Evolutionary conservation across 345 rosid species (phyloP).

Genomic region (Eucalyptus marginata): DNA sequence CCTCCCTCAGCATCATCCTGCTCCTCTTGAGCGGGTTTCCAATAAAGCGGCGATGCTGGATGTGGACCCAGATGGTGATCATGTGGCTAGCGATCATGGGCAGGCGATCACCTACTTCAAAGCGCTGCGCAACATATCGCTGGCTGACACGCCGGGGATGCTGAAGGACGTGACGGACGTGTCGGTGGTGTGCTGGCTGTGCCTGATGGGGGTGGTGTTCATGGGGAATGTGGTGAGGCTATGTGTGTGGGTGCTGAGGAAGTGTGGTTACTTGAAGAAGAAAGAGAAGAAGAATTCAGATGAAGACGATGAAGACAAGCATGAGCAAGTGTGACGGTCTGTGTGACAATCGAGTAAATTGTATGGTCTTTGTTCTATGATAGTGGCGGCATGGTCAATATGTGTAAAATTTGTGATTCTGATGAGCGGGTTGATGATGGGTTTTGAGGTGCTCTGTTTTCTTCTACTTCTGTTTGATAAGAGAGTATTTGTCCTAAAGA

Average conservation of each 20-base stretch:
- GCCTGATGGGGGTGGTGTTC: background rate
- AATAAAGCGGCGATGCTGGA: background rate
- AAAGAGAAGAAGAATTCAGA: background rate
- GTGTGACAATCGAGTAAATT: background rate
- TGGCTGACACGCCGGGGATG: background rate
- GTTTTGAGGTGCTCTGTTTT: background rate
- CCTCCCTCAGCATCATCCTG: constrained; percentile 8
- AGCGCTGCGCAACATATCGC: background rate
- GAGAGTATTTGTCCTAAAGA: background rate
- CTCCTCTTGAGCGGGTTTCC: constrained; percentile 9
- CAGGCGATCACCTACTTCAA: background rate
- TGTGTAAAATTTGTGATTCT: background rate
- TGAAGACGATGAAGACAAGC: background rate
- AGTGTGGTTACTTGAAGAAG: background rate
- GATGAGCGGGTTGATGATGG: background rate
- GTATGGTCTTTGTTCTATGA: too few species aligned
- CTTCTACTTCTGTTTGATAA: background rate
- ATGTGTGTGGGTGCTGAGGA: background rate
- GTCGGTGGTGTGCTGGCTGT: background rate
- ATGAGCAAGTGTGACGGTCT: background rate
- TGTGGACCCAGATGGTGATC: background rate
- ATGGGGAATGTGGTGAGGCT: background rate
- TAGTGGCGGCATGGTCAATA: background rate
- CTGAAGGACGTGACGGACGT: background rate
- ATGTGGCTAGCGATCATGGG: constrained; percentile 2